phyloP scores from a whole-genome alignment of 495 filamentous ascomycete genomes.

The Rusavskia elegans region DNA sequence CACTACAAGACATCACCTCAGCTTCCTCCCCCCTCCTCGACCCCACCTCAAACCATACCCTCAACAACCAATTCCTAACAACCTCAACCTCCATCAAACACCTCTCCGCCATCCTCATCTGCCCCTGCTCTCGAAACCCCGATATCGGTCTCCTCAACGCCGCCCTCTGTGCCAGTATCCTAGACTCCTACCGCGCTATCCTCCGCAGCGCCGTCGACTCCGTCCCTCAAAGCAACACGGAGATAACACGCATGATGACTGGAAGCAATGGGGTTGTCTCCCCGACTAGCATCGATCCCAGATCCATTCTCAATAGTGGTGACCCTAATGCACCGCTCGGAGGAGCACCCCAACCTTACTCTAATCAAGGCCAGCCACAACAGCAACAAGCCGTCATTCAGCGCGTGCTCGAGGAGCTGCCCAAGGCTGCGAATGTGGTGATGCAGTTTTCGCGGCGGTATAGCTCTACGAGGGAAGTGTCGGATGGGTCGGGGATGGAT shows the following conservation, averaged over 20 bases:
- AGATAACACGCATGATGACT: background rate
- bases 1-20: background rate
- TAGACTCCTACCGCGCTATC: slow-evolving; percentile 2
- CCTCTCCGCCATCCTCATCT: slow-evolving; percentile 9
- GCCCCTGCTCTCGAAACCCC: slow-evolving; percentile 4
- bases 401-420: slow-evolving; percentile 2
- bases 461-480: background rate
- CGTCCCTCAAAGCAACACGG: too few species aligned
- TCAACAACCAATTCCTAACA: background rate
- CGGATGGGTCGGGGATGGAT: background rate
- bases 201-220: background rate
- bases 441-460: slow-evolving; percentile 6
- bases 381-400: background rate
- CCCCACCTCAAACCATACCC: background rate
- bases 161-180: slow-evolving; percentile 4
- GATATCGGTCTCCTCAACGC: slow-evolving; percentile 3
- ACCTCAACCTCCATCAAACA: slow-evolving; percentile 4
- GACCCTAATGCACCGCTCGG: too few species aligned
- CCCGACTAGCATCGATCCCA: too few species aligned
- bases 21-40: background rate
- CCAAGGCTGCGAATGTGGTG: slow-evolving; percentile 7
- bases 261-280: too few species aligned
- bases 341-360: too few species aligned
- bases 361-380: too few species aligned
- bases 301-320: too few species aligned